Base-by-base conservation (phyloP, 2,329 filamentous ascomycete species). In the Aspergillus brasiliensis region DNA sequence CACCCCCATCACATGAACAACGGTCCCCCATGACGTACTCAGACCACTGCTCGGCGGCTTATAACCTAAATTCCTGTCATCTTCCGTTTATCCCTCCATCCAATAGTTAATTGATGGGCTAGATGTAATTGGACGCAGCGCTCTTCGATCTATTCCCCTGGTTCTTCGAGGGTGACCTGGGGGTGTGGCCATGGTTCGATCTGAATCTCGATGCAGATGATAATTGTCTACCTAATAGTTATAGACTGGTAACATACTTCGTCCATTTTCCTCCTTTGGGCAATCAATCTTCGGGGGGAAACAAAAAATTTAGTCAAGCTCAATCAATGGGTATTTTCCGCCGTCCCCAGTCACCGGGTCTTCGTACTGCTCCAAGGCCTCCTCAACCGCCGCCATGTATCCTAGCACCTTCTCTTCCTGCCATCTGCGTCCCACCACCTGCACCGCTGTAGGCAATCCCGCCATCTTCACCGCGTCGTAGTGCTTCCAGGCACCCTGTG, bases 391-490 rank as follows among this genome's bases (percentile, higher is more conserved):
- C 76, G 88, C 83, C 92, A 96, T 96, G 13, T 89, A 82, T 0
- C 88, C 86, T 52, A 97, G 77, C 0, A 96, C 91, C 79, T 94
- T 95, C 78, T 97, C 92, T 74, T 97, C 92, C 71, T 95, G 88
- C 68, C 96, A 78, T 37, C 92, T 82, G 44, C 89, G 82, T 0
- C 92, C 92, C 0, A 96, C 88, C 23, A 96, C 82, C 75, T 97
- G 92, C 7, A 97, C 88, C 0, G 86, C 93, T 0, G 96, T 91
- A 0, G 94, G 94, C 42, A 97, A 79, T 0, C 92, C 93, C 49
- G 91, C 88, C 93, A 97, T 97, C 60, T 86, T 87, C 13, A 81
- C 78, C 0, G 91, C 88, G 73, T 97, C 86, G 73, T 97, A 97
- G 67, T 92, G 83, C 76, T 90, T 92, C 75, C 95, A 96, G 0